Evolutionary conservation across 2,329 filamentous ascomycete species (phyloP).

Genomic region (Ophiostoma triangulosporum): DNA sequence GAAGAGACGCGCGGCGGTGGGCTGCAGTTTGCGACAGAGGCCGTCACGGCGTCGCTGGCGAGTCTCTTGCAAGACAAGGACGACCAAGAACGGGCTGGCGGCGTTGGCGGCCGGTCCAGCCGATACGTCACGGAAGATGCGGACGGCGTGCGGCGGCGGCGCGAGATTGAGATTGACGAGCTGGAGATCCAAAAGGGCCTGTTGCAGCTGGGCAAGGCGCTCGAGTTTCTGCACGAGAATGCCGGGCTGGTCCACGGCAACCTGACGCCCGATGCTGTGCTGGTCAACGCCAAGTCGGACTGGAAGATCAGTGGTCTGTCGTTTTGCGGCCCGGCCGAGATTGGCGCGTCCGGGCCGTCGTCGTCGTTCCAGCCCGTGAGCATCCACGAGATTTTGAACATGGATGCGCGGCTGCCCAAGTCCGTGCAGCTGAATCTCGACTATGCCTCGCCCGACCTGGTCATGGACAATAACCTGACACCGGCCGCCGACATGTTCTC

Average conservation of each 20-base stretch:
- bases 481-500: conserved; percentile 86
- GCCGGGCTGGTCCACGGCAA: conserved; percentile 71
- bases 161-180: conserved; percentile 89
- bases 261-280: conserved; percentile 81
- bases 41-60: conserved; percentile 77
- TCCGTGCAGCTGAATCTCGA: conserved; percentile 83
- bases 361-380: conserved; percentile 69
- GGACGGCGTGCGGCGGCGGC: conserved; percentile 56
- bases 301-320: conserved; percentile 97
- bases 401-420: conserved; percentile 70
- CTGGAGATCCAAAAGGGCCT: conserved; percentile 95
- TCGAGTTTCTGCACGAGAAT: conserved; percentile 18
- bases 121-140: conserved; percentile 71
- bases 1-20: conserved; percentile 87
- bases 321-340: conserved; percentile 72
- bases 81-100: conserved; percentile 51
- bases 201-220: conserved; percentile 50
- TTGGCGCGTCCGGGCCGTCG: conserved; percentile 25
- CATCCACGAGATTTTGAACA: conserved; percentile 69
- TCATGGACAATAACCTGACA: conserved; percentile 79
- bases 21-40: conserved; percentile 89
- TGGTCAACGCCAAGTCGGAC: conserved; percentile 94
- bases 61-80: conserved; percentile 78
- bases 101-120: conserved; percentile 56
- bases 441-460: conserved; percentile 88